phyloP scores from a whole-genome alignment of 1,284 basidiomycete species.

The Nidula niveotomentosa region DNA sequence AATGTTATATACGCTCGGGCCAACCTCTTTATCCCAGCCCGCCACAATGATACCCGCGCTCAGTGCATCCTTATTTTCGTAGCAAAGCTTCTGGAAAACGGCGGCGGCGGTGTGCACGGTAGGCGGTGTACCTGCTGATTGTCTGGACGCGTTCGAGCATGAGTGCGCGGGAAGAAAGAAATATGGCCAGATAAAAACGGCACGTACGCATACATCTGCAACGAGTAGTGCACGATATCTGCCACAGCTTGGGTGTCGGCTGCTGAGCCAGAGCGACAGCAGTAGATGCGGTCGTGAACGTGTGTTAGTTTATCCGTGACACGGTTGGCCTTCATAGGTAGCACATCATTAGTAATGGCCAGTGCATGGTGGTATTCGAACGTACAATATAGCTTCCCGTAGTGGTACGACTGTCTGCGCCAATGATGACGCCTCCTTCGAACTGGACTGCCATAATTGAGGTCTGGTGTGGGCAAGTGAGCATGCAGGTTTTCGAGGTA shows the following conservation, averaged over 20 bases:
- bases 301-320: constrained; percentile 99
- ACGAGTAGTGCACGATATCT: constrained; percentile 87
- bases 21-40: constrained; percentile 93
- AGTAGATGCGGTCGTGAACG: constrained; percentile 98
- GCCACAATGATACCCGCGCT: constrained; percentile 97
- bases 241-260: constrained; percentile 98
- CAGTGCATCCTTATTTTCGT: constrained; percentile 90
- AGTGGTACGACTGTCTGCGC: constrained; percentile 96
- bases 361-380: constrained; percentile 5
- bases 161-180: constrained; percentile 2
- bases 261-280: constrained; percentile 97
- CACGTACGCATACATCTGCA: constrained; percentile 78
- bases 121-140: constrained; percentile 67
- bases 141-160: constrained; percentile 41
- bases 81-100: constrained; percentile 89
- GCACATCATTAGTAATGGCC: constrained; percentile 2
- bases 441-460: constrained; percentile 99
- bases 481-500: background rate
- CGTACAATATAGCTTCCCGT: constrained; percentile 95
- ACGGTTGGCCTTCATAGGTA: constrained; percentile 77
- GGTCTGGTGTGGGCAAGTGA: constrained; percentile 54
- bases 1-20: constrained; percentile 97
- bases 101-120: constrained; percentile 84
- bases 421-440: constrained; percentile 92
- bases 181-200: background rate